A percentile compares a stretch with the other conserved stretches of the same genome.
phyloP scores from a whole-genome alignment of 306 rosid genomes.

The Vigna trinervia region DNA sequence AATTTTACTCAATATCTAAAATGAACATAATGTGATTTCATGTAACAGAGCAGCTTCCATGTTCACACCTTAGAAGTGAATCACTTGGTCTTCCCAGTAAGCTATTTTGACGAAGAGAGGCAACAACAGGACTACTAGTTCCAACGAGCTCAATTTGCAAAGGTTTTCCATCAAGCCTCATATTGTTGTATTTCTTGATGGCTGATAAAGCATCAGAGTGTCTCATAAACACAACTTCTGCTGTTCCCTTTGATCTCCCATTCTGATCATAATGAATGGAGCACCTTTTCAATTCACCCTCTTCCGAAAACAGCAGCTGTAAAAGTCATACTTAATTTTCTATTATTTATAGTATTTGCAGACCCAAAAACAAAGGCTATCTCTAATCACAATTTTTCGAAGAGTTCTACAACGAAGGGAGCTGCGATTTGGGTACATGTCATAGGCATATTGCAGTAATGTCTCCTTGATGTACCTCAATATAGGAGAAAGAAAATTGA shows the following conservation, averaged over 20 bases:
- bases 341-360: slow-evolving; percentile 25
- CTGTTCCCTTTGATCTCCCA: slow-evolving; percentile 81
- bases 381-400: background rate
- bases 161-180: slow-evolving; percentile 67
- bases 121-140: slow-evolving; percentile 33
- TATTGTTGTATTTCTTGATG: slow-evolving; percentile 60
- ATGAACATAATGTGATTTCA: slow-evolving; percentile 25
- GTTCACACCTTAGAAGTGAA: slow-evolving; percentile 49
- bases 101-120: slow-evolving; percentile 32
- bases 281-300: slow-evolving; percentile 61
- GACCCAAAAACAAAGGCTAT: background rate
- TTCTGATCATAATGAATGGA: slow-evolving; percentile 63
- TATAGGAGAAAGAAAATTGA: too few species aligned
- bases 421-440: background rate
- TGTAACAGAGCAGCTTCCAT: background rate
- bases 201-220: slow-evolving; percentile 65
- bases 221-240: slow-evolving; percentile 61
- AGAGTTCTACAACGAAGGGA: background rate
- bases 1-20: background rate
- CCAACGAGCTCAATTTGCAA: slow-evolving; percentile 71
- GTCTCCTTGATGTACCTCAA: background rate
- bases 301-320: slow-evolving; percentile 67
- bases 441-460: background rate
- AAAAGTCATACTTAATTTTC: slow-evolving; percentile 14
- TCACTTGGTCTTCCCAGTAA: slow-evolving; percentile 46